Conservation (phyloP, 2,329 filamentous ascomycete genomes). For the Fusarium sp. region DNA sequence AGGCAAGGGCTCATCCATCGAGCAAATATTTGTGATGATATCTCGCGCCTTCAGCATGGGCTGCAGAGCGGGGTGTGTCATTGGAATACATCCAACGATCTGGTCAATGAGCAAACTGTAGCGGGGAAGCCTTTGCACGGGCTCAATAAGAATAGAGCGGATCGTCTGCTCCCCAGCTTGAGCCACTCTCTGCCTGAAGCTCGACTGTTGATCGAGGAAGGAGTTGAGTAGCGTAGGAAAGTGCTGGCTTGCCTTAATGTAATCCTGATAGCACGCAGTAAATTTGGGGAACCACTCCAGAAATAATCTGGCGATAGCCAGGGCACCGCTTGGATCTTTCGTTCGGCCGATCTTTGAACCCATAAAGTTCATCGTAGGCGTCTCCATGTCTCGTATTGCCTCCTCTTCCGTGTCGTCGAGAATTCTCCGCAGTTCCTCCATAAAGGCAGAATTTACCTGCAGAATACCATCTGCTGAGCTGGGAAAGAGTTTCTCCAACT, state of each 20-base stretch:
- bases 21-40: conserved; percentile 96
- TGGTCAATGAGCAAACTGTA: conserved; percentile 98
- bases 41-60: conserved; percentile 89
- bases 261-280: conserved; percentile 89
- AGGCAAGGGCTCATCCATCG: conserved; percentile 78
- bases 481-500: conserved; percentile 84
- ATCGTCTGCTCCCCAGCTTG: conserved; percentile 90
- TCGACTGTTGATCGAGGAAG: conserved; percentile 84
- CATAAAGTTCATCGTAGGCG: conserved; percentile 56
- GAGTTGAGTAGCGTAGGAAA: conserved; percentile 84
- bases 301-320: conserved; percentile 82
- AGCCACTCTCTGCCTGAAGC: conserved; percentile 82
- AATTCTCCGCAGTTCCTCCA: conserved; percentile 78
- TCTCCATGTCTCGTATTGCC: conserved; percentile 80
- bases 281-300: conserved; percentile 95
- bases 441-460: conserved; percentile 82
- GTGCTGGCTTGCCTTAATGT: conserved; percentile 89
- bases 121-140: conserved; percentile 90
- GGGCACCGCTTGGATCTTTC: conserved; percentile 81
- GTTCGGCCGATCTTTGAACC: conserved; percentile 60
- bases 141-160: conserved; percentile 93
- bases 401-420: conserved; percentile 87
- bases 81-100: conserved; percentile 86
- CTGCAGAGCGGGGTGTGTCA: conserved; percentile 86
- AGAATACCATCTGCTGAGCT: conserved; percentile 83